These are phyloP conservation scores for Cutaneotrichosporon sp. DNA, from an alignment of 1,284 basidiomycete species.

Conservation along the genomic window DNA sequence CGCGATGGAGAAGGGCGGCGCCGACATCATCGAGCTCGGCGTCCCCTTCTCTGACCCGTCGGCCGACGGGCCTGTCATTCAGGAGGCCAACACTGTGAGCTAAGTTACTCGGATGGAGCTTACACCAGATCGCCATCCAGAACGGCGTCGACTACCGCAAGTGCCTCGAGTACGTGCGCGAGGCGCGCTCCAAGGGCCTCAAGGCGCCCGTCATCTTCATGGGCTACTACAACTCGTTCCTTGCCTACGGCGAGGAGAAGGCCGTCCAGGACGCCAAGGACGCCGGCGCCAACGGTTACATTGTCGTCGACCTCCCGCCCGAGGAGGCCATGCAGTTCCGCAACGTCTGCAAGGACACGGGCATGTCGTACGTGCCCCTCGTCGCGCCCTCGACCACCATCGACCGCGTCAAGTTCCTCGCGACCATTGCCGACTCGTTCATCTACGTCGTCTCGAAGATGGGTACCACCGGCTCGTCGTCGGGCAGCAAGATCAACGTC, in stretches of 20 bases:
- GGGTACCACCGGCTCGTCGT: constrained; percentile 94
- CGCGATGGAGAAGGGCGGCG: constrained; percentile 87
- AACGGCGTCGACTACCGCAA: constrained; percentile 74
- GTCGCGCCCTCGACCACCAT: constrained; percentile 92
- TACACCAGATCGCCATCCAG: constrained; percentile 71
- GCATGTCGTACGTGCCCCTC: constrained; percentile 93
- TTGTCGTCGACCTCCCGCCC: constrained; percentile 95
- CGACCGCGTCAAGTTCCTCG: constrained; percentile 83
- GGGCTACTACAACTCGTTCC: constrained; percentile 96
- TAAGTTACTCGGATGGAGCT: background rate
- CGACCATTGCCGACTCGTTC: constrained; percentile 93
- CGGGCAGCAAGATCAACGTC: constrained; percentile 68
- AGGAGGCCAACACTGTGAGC: constrained; percentile 83
- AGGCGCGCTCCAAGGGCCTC: constrained; percentile 79
- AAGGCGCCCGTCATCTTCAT: constrained; percentile 87
- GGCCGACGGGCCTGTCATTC: constrained; percentile 90
- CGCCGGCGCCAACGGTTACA: constrained; percentile 95
- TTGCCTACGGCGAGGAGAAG: constrained; percentile 93
- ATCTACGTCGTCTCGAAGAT: constrained; percentile 98
- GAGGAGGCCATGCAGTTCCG: constrained; percentile 93
- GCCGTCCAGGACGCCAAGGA: constrained; percentile 84
- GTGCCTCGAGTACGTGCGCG: constrained; percentile 73
- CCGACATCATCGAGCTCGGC: constrained; percentile 94
- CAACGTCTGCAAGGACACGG: constrained; percentile 75
- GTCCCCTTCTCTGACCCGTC: constrained; percentile 97